Conservation (phyloP, 331 rosid species). For the Pyrus hybrid region DNA sequence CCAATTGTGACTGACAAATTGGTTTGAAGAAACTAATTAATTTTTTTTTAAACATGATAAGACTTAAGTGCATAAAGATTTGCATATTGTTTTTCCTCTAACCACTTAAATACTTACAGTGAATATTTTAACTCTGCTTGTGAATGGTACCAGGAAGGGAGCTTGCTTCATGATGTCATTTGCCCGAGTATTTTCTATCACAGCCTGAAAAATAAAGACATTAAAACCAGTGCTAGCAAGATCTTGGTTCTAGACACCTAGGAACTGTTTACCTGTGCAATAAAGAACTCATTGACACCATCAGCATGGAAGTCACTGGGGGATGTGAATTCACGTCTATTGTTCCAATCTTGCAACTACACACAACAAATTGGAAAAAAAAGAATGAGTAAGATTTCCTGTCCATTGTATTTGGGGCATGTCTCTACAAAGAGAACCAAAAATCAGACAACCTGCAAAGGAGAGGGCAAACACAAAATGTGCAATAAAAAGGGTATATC, state of each 20-base stretch:
- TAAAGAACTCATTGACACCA: slow-evolving; percentile 92
- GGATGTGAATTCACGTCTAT: slow-evolving; percentile 72
- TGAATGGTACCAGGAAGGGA: slow-evolving; percentile 88
- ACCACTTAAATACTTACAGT: slow-evolving; percentile 47
- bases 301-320: slow-evolving; percentile 92
- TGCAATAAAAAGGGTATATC: not conserved
- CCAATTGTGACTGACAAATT: slow-evolving; percentile 82
- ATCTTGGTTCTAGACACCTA: not conserved
- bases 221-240: slow-evolving; percentile 5
- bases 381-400: not conserved
- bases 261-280: slow-evolving; percentile 67
- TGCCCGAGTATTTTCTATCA: slow-evolving; percentile 67
- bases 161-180: slow-evolving; percentile 90
- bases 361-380: slow-evolving; percentile 10
- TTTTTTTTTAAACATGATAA: not conserved
- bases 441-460: not conserved
- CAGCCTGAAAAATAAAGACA: slow-evolving; percentile 45
- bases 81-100: not conserved
- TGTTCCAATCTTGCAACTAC: slow-evolving; percentile 99
- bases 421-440: not conserved
- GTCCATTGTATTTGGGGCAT: slow-evolving; percentile 2
- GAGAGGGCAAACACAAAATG: not conserved
- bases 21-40: slow-evolving; percentile 10
- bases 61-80: not conserved
- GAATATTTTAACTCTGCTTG: slow-evolving; percentile 96